Conservation (phyloP, 2,329 filamentous ascomycete genomes). For the Curvularia eragrostidis region DNA sequence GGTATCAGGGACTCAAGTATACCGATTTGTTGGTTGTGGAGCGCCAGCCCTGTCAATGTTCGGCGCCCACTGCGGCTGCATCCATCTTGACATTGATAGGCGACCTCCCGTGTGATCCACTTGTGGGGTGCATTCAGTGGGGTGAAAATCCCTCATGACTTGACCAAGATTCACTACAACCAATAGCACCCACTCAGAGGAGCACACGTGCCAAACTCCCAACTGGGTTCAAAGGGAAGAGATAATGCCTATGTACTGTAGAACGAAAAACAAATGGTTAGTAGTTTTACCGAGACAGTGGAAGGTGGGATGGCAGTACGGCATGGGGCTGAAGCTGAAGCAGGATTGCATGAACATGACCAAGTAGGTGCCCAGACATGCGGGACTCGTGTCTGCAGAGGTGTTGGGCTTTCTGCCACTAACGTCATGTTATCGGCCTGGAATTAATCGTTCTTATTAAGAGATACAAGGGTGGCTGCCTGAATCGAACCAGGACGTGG, state of each 20-base stretch:
- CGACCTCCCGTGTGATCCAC: constrained; percentile 18
- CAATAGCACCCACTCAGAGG: constrained; percentile 17
- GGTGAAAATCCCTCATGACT: constrained; percentile 4
- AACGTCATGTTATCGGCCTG: neutral
- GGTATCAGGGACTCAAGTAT: constrained; percentile 22
- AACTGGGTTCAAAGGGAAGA: neutral
- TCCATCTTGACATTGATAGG: constrained; percentile 6
- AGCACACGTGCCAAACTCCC: constrained; percentile 13
- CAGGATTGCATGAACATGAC: neutral
- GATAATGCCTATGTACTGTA: neutral
- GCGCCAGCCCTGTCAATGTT: constrained; percentile 4
- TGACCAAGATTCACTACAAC: constrained; percentile 3
- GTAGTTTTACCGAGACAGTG: neutral
- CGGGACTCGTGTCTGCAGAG: neutral
- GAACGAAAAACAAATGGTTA: constrained; percentile 4
- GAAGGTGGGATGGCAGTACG: constrained; percentile 7
- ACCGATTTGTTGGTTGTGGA: constrained; percentile 18
- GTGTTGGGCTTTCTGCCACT: neutral
- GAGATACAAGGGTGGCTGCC: neutral
- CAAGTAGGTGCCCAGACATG: neutral
- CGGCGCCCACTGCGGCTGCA: constrained; percentile 13
- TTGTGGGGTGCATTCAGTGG: constrained; percentile 8
- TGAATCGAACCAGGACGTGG: neutral
- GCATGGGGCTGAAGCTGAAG: neutral
- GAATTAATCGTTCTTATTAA: neutral